phyloP scores from a whole-genome alignment of 805 yeast genomes.

The Huiozyma sinensis region DNA sequence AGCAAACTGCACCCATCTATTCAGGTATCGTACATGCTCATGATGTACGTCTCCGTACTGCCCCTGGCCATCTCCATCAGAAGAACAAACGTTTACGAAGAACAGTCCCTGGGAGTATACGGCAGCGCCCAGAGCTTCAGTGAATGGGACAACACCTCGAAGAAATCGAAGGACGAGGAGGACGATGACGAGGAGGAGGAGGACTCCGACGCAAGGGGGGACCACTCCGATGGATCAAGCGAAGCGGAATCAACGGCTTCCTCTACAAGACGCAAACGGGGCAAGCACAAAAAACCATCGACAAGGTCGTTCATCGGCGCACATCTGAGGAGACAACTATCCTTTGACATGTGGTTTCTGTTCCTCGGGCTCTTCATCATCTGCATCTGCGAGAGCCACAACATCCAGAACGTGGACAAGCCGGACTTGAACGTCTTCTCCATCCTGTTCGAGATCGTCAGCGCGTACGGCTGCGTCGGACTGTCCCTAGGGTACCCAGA shows the following conservation, averaged over 20 bases:
- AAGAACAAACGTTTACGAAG: constrained; percentile 94
- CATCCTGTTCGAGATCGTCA: constrained; percentile 74
- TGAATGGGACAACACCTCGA: not conserved
- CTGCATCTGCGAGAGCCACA: constrained; percentile 75
- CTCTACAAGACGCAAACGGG: constrained; percentile 6
- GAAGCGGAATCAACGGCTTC: not conserved
- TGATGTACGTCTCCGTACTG: constrained; percentile 95
- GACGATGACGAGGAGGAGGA: constrained; percentile 14
- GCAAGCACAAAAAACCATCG: constrained; percentile 21
- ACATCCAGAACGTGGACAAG: constrained; percentile 35
- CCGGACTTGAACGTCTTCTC: constrained; percentile 55
- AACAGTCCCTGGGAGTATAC: constrained; percentile 83
- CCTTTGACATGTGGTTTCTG: constrained; percentile 92
- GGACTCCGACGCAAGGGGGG: not conserved
- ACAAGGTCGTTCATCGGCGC: constrained; percentile 61
- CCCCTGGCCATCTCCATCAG: constrained; percentile 94
- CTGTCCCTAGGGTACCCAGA: constrained; percentile 74
- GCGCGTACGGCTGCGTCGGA: constrained; percentile 97
- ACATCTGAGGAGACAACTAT: constrained; percentile 81
- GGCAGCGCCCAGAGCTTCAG: constrained; percentile 10
- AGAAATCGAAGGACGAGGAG: constrained; percentile 5
- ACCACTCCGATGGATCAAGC: not conserved
- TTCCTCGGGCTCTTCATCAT: constrained; percentile 76
- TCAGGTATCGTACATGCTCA: constrained; percentile 82
- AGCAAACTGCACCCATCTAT: constrained; percentile 73